phyloP scores from a whole-genome alignment of 768 basidiomycete species.

The Hirschioporus abietinus region DNA sequence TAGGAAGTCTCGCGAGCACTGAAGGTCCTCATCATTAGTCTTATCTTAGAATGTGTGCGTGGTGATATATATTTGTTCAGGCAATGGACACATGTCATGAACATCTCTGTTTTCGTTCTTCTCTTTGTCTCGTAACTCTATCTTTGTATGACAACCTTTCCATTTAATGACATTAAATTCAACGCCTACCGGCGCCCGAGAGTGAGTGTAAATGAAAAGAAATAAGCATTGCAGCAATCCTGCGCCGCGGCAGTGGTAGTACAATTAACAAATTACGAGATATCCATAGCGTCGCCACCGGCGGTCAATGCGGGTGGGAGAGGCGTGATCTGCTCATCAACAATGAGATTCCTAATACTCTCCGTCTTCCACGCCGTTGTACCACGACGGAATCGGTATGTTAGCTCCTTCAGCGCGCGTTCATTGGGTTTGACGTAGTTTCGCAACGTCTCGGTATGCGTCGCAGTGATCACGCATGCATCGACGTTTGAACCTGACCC shows the following conservation, averaged over 20 bases:
- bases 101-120: neutral
- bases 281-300: constrained; percentile 76
- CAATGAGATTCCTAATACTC: constrained; percentile 62
- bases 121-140: neutral
- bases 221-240: neutral
- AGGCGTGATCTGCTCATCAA: constrained; percentile 60
- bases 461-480: constrained; percentile 89
- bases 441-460: constrained; percentile 85
- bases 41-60: neutral
- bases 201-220: neutral
- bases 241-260: neutral
- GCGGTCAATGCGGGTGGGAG: constrained; percentile 21
- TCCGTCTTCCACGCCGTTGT: constrained; percentile 90
- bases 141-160: constrained; percentile 1
- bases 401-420: constrained; percentile 65
- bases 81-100: neutral
- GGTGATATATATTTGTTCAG: neutral
- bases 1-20: constrained; percentile 90
- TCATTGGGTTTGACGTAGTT: constrained; percentile 92
- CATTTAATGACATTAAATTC: neutral
- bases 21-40: constrained; percentile 35
- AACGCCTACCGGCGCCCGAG: too few species aligned
- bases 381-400: constrained; percentile 69
- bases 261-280: constrained; percentile 39
- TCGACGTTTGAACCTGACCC: constrained; percentile 99